Base-by-base conservation (phyloP, 2,329 filamentous ascomycete genomes). In the Aaosphaeria pasadenensis region DNA sequence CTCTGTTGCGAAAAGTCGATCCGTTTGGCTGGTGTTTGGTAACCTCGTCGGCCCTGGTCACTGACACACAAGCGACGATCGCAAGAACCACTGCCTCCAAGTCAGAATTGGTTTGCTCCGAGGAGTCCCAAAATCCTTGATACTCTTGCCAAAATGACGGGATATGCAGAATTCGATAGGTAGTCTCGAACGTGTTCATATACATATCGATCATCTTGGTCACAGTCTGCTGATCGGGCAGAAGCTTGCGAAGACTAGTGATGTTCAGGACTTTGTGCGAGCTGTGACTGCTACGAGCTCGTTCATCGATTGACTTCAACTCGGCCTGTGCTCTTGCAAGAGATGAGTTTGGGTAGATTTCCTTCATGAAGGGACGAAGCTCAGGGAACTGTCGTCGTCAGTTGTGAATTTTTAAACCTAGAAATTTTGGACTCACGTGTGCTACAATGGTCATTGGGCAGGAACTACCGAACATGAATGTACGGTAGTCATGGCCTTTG, bases 81-180 rank as follows among this genome's bases (percentile, higher is more conserved):
- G 72, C 56, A 5, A 75, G 55, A 5, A 75, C 50, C 2, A 67
- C 50, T 2, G 67, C 71, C 28, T 71, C 62, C 36, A 74, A 68
- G 6, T 65, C 66, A 9, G 53, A 39, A 7, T 57, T 40, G 2
- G 32, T 29, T 38, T 30, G 41, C 7, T 32, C n/a, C 1, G 68
- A 59, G 11, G 66, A 51, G 5, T 66, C 56, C 77, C 77, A 81
- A 48, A 74, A 77, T 1, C 39, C 59, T 6, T 66, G 48, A 50
- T 80, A 82, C 4, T 77, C 72, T 4, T 57, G 46, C 66, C 70
- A 71, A 52, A 82, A 83, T 0, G 69, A 73, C 0, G 78, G 77
- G 2, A 65, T 52, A 48, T 83, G 79, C 0, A 83, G 55, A 39
- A 83, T 74, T 3, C 78, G 74, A 42, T 78, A 73, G 0, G 71